phyloP scores from a whole-genome alignment of 1,284 basidiomycete genomes.

The Entoloma clypeatum region DNA sequence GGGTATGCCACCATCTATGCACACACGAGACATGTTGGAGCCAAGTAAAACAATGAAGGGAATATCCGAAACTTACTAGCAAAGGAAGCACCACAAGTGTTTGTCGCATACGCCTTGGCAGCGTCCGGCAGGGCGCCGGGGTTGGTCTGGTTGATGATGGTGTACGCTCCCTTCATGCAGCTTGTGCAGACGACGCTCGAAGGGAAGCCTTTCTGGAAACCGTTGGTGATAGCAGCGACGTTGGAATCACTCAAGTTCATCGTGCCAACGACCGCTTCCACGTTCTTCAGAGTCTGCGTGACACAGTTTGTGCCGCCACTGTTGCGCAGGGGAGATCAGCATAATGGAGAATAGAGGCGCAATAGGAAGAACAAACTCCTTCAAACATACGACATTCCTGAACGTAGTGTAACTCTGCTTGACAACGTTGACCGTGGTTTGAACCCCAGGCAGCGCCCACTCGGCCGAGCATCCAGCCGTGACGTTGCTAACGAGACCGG shows the following conservation, averaged over 20 bases:
- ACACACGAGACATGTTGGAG: background rate
- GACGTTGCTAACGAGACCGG: conserved; percentile 38
- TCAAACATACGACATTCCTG: conserved; percentile 49
- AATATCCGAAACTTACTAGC: conserved; percentile 30
- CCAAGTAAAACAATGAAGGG: background rate
- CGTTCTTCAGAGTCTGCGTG: conserved; percentile 43
- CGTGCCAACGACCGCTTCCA: conserved; percentile 42
- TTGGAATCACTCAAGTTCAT: conserved; percentile 27
- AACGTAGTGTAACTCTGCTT: conserved; percentile 47
- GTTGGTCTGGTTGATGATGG: conserved; percentile 28
- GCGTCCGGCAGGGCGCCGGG: conserved; percentile 25
- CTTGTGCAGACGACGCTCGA: conserved; percentile 40
- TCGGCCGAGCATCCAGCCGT: conserved; percentile 48
- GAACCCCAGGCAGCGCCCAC: conserved; percentile 28
- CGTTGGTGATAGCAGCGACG: conserved; percentile 23
- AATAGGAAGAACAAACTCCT: conserved; percentile 45
- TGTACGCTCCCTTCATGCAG: conserved; percentile 44
- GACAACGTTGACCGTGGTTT: conserved; percentile 28
- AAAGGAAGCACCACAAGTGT: conserved; percentile 42
- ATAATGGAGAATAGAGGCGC: background rate
- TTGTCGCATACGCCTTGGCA: conserved; percentile 20
- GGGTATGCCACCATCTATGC: conserved; percentile 20
- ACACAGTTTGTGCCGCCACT: conserved; percentile 37
- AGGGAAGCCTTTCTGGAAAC: conserved; percentile 25
- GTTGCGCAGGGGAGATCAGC: background rate